These are phyloP conservation scores for Fusarium compactum DNA, from an alignment of 2,329 filamentous ascomycete genomes.

Conservation along the genomic window DNA sequence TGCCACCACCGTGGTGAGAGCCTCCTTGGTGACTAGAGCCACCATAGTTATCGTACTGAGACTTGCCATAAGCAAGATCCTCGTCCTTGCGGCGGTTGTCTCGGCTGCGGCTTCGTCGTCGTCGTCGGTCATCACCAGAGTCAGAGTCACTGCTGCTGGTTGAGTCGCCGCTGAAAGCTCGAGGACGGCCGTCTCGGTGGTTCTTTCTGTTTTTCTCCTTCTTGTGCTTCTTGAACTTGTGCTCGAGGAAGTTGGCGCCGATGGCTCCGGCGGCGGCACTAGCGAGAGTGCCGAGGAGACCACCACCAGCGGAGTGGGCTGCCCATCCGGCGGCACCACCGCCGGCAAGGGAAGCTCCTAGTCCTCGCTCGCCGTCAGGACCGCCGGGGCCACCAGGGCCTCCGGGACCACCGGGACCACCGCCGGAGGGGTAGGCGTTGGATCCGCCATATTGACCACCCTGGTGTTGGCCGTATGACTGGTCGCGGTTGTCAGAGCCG, in stretches of 20 bases:
- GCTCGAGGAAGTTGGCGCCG: slow-evolving; percentile 61
- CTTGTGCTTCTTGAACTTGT: slow-evolving; percentile 52
- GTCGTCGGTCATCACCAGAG: slow-evolving; percentile 38
- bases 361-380: slow-evolving; percentile 59
- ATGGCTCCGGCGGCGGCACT: slow-evolving; percentile 63
- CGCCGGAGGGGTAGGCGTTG: slow-evolving; percentile 22
- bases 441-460: slow-evolving; percentile 32
- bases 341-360: slow-evolving; percentile 63
- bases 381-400: slow-evolving; percentile 37
- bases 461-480: slow-evolving; percentile 36
- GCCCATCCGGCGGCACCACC: slow-evolving; percentile 63
- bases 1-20: neutral
- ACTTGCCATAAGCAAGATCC: slow-evolving; percentile 29
- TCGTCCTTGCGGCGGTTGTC: slow-evolving; percentile 11
- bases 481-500: slow-evolving; percentile 31
- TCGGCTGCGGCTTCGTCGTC: slow-evolving; percentile 7
- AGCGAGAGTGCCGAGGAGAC: slow-evolving; percentile 61
- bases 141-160: slow-evolving; percentile 45
- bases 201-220: slow-evolving; percentile 45
- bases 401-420: slow-evolving; percentile 4
- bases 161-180: slow-evolving; percentile 37
- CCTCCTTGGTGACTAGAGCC: slow-evolving; percentile 2
- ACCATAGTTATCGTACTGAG: slow-evolving; percentile 14
- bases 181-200: slow-evolving; percentile 39
- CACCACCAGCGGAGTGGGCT: slow-evolving; percentile 64